These are phyloP conservation scores for Sutorius australiensis DNA, from an alignment of 768 basidiomycete genomes.

Conservation along the genomic window DNA sequence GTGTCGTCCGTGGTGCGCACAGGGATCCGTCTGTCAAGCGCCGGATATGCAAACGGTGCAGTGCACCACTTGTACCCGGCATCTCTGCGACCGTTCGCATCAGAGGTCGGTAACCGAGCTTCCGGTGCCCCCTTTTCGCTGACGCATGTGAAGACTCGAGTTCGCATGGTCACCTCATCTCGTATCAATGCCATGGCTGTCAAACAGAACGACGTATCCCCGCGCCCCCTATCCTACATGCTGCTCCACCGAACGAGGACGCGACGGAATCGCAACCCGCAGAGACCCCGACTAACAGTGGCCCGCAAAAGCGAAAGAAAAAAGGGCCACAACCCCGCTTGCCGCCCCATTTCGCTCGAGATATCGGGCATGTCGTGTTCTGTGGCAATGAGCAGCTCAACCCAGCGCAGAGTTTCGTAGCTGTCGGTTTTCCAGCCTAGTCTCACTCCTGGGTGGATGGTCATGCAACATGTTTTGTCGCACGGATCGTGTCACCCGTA, in stretches of 20 bases:
- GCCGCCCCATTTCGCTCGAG: slow-evolving; percentile 59
- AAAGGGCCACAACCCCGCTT: slow-evolving; percentile 33
- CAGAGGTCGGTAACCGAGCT: slow-evolving; percentile 44
- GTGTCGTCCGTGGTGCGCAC: not conserved
- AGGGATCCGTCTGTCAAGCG: slow-evolving; percentile 87
- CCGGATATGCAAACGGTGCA: slow-evolving; percentile 69
- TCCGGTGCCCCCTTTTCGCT: not conserved
- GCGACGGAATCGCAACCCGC: not conserved
- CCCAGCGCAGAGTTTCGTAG: not conserved
- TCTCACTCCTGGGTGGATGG: no score
- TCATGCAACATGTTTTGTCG: not conserved
- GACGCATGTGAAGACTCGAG: slow-evolving; percentile 33
- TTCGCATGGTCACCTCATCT: slow-evolving; percentile 51
- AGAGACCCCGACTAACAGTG: not conserved
- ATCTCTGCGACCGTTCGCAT: slow-evolving; percentile 60
- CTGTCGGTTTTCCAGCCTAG: not conserved
- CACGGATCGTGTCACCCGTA: not conserved
- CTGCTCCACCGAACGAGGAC: not conserved
- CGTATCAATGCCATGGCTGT: slow-evolving; percentile 60
- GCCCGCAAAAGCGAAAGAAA: slow-evolving; percentile 14
- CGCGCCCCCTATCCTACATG: slow-evolving; percentile 46
- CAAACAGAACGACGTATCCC: slow-evolving; percentile 60
- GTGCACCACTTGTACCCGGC: slow-evolving; percentile 63
- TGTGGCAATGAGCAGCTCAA: slow-evolving; percentile 53
- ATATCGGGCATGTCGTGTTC: slow-evolving; percentile 64